Conservation (phyloP, 139 green algal genomes). For the Volvox africanus region DNA sequence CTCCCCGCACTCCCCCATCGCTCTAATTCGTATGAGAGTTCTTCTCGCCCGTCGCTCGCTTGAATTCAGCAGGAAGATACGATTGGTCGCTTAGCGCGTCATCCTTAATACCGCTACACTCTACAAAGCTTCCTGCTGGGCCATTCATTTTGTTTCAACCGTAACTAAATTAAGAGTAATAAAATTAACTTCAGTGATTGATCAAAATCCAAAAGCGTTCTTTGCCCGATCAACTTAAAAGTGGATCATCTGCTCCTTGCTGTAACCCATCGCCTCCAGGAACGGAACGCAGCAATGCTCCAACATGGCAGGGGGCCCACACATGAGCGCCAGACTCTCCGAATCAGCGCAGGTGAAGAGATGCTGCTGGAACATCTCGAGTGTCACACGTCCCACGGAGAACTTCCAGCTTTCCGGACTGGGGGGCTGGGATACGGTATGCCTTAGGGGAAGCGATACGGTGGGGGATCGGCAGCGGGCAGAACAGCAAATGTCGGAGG, state of each 20-base stretch:
- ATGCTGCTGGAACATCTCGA: constrained; percentile 84
- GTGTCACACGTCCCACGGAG: constrained; percentile 82
- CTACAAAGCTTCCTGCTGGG: too few relatives aligned
- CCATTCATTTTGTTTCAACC: too few relatives aligned
- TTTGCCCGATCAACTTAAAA: constrained; percentile 2
- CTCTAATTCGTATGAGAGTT: too few relatives aligned
- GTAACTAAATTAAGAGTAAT: too few relatives aligned
- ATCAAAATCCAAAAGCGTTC: background rate
- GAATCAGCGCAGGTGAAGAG: constrained; percentile 66
- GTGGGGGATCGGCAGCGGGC: too few relatives aligned
- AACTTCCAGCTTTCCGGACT: constrained; percentile 75
- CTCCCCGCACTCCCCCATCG: too few relatives aligned
- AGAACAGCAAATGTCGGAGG: too few relatives aligned
- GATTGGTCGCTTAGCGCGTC: too few relatives aligned
- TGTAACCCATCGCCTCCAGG: constrained; percentile 61
- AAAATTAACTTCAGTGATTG: too few relatives aligned
- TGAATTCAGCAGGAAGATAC: too few relatives aligned
- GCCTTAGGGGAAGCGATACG: background rate
- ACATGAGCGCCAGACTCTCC: constrained; percentile 86
- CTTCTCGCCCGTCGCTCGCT: too few relatives aligned
- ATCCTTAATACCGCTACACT: too few relatives aligned
- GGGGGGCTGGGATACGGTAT: constrained; percentile 25
- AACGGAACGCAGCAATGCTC: constrained; percentile 54
- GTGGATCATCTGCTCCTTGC: constrained; percentile 54
- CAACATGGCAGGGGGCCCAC: constrained; percentile 79